Evolutionary conservation across 805 yeast genomes (phyloP).

Genomic region (Kuraishia floccosa): DNA sequence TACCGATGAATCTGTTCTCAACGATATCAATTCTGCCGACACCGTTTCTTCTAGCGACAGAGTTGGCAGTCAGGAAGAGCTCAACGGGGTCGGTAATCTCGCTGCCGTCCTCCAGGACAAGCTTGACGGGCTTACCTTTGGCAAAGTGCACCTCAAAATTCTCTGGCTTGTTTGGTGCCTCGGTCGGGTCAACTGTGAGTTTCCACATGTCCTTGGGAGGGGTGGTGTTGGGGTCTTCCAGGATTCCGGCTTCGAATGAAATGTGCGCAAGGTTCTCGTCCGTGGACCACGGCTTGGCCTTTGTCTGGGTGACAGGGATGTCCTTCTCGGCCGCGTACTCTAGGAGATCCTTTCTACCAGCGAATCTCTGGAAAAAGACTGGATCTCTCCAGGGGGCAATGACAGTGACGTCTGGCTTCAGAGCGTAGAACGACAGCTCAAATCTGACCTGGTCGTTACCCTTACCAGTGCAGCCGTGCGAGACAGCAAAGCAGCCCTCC

Average conservation of each 20-base stretch:
- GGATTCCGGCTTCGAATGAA: constrained; percentile 98
- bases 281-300: constrained; percentile 99
- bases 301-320: constrained; percentile 94
- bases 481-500: constrained; percentile 96
- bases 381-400: constrained; percentile 99
- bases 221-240: constrained; percentile 97
- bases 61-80: constrained; percentile 84
- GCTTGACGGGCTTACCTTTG: constrained; percentile 81
- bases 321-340: constrained; percentile 88
- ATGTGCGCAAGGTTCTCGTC: constrained; percentile 99
- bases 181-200: constrained; percentile 88
- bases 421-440: constrained; percentile 93
- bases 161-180: constrained; percentile 93
- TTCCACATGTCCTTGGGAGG: constrained; percentile 99
- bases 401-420: constrained; percentile 92
- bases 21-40: constrained; percentile 99
- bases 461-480: constrained; percentile 99
- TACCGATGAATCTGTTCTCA: constrained; percentile 97
- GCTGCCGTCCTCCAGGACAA: constrained; percentile 52
- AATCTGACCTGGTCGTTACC: constrained; percentile 99
- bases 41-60: constrained; percentile 97
- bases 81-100: constrained; percentile 81
- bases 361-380: constrained; percentile 85
- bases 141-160: constrained; percentile 72
- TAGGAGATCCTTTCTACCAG: constrained; percentile 93